Conservation (phyloP, 2,329 filamentous ascomycete species). For the Onygenales sp. region DNA sequence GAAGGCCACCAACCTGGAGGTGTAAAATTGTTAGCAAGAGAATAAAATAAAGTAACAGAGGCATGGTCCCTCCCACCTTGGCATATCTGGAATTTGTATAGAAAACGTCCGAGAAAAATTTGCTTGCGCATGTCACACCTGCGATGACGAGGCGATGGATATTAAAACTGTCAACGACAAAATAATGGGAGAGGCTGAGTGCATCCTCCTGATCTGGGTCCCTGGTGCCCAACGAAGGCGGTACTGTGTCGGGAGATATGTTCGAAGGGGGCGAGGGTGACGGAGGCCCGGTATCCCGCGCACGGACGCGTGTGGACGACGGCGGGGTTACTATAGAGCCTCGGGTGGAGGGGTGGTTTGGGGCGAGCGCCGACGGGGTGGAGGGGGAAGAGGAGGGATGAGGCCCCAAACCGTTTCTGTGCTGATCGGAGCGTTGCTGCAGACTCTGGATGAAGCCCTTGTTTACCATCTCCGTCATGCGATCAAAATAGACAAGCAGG, state of each 20-base stretch:
- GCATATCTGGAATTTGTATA: constrained; percentile 99
- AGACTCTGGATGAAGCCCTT: constrained; percentile 47
- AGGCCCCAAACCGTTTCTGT: constrained; percentile 9
- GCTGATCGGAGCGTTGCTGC: constrained; percentile 13
- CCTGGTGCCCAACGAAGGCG: not conserved
- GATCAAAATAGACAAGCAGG: constrained; percentile 91
- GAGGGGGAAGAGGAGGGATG: constrained; percentile 14
- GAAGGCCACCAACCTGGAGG: constrained; percentile 78
- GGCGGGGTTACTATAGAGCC: constrained; percentile 29
- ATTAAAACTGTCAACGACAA: constrained; percentile 98
- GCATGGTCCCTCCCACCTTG: constrained; percentile 59
- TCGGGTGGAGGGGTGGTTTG: constrained; percentile 11
- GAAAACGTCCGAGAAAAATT: constrained; percentile 98
- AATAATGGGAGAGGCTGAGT: constrained; percentile 58
- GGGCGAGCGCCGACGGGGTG: constrained; percentile 12
- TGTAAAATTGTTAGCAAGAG: constrained; percentile 8
- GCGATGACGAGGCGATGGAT: constrained; percentile 95
- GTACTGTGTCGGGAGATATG: constrained; percentile 10
- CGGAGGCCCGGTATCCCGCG: constrained; percentile 24
- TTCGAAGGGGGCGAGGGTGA: constrained; percentile 25
- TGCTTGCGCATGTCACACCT: constrained; percentile 95
- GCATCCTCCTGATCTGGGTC: constrained; percentile 25
- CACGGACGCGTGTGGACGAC: constrained; percentile 23
- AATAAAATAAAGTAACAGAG: not conserved
- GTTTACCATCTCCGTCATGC: constrained; percentile 96